These are phyloP conservation scores for Phaeodactylum tricornutum DNA, from an alignment of 108 stramenopile species.

Conservation along the genomic window DNA sequence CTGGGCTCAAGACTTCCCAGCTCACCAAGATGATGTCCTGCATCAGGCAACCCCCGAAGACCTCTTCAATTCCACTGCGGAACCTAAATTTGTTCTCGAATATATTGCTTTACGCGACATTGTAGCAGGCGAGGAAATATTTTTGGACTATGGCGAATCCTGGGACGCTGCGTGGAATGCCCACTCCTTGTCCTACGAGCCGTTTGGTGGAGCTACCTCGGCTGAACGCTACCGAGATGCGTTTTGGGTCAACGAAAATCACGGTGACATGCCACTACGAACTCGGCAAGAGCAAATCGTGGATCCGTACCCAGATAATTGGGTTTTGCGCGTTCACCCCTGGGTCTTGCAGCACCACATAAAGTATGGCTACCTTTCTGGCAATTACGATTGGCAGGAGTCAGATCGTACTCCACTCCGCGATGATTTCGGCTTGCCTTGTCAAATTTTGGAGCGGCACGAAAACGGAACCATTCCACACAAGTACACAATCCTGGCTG, in stretches of 20 bases:
- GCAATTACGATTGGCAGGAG: too few relatives aligned
- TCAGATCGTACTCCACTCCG: too few relatives aligned
- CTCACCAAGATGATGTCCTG: conserved; percentile 36
- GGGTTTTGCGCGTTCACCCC: conserved; percentile 21
- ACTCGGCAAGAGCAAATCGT: conserved; percentile 15
- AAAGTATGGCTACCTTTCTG: too few relatives aligned
- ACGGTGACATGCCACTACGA: conserved; percentile 14
- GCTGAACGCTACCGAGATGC: conserved; percentile 18
- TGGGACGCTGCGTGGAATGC: conserved; percentile 45
- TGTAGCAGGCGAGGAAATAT: conserved; percentile 46
- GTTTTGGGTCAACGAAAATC: conserved; percentile 16
- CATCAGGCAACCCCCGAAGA: conserved; percentile 13
- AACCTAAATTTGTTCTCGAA: conserved; percentile 26
- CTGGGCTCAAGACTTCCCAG: conserved; percentile 35
- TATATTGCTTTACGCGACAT: conserved; percentile 47
- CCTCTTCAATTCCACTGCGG: conserved; percentile 10
- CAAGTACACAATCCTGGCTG: too few relatives aligned
- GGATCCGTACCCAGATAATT: conserved; percentile 18
- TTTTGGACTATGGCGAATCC: conserved; percentile 49
- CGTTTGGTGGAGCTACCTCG: neutral
- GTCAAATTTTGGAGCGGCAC: too few relatives aligned
- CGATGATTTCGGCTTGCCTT: too few relatives aligned
- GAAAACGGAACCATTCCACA: too few relatives aligned
- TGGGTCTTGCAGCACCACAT: conserved; percentile 11
- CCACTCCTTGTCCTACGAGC: conserved; percentile 29